phyloP scores from a whole-genome alignment of 257 asterid genomes.

The Ballota nigra region DNA sequence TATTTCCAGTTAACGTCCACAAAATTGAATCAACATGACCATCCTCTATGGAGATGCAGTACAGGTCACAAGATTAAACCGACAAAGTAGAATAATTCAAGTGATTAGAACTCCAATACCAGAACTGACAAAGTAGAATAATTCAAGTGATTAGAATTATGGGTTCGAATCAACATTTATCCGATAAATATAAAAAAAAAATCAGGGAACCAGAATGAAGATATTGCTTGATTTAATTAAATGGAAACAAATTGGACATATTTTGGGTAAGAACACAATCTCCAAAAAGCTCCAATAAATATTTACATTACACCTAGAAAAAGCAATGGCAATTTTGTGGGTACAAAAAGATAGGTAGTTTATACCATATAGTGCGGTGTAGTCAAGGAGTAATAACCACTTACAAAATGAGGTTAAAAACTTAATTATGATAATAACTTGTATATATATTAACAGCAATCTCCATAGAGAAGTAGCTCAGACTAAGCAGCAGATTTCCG shows the following conservation, averaged over 20 bases:
- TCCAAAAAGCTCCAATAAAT: neutral
- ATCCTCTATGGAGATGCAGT: neutral
- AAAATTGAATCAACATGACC: neutral
- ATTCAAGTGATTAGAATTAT: no score
- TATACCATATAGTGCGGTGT: conserved; percentile 7
- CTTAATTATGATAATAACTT: conserved; percentile 4
- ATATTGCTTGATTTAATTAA: neutral
- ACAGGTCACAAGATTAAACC: neutral
- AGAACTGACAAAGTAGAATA: no score
- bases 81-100: no score
- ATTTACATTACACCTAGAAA: conserved; percentile 14
- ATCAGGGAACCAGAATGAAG: neutral
- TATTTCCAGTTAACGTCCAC: neutral
- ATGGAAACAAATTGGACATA: neutral
- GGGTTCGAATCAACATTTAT: no score
- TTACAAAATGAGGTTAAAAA: conserved; percentile 13
- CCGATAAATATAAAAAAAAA: no score
- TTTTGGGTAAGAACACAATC: neutral
- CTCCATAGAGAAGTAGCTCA: neutral
- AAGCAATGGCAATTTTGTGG: neutral
- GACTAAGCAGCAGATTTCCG: conserved; percentile 29
- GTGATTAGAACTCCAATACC: no score
- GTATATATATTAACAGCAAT: neutral
- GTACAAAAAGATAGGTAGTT: neutral
- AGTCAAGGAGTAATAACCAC: neutral